Percentiles rank a stretch among this genome's conserved stretches.
These are phyloP conservation scores for Xanthoconium separans DNA, from an alignment of 1,284 basidiomycete genomes.

Conservation along the genomic window DNA sequence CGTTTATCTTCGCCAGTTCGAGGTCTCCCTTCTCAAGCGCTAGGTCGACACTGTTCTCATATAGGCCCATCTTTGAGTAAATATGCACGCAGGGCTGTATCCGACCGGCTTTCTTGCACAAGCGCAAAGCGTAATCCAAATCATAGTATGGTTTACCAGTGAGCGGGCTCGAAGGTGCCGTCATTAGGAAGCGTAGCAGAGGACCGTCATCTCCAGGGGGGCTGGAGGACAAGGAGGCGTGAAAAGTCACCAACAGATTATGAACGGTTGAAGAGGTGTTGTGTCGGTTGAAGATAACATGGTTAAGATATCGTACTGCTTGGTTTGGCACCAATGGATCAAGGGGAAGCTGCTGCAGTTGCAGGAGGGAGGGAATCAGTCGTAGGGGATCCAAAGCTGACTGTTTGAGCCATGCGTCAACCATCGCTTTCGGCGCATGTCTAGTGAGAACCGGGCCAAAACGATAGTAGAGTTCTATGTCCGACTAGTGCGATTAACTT, in stretches of 20 bases:
- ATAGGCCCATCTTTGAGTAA: conserved; percentile 97
- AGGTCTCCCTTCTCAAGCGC: conserved; percentile 92
- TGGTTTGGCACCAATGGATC: conserved; percentile 78
- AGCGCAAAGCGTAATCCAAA: conserved; percentile 91
- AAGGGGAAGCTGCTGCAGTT: conserved; percentile 68
- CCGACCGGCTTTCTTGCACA: conserved; percentile 82
- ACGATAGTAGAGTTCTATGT: conserved; percentile 90
- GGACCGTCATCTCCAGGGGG: conserved; percentile 68
- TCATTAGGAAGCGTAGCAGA: conserved; percentile 84
- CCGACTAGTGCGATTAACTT: conserved; percentile 45
- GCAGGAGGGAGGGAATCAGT: conserved; percentile 88
- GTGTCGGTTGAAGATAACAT: conserved; percentile 78
- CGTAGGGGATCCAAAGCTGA: conserved; percentile 77
- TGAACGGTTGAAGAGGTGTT: conserved; percentile 88
- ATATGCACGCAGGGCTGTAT: conserved; percentile 95
- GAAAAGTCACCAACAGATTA: conserved; percentile 91
- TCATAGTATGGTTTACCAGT: conserved; percentile 93
- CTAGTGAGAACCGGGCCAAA: conserved; percentile 89
- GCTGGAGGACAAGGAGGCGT: conserved; percentile 52
- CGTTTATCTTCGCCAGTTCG: conserved; percentile 90
- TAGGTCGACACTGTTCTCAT: conserved; percentile 94
- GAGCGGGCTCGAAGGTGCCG: conserved; percentile 78
- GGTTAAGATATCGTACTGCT: conserved; percentile 84
- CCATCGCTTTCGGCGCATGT: conserved; percentile 83
- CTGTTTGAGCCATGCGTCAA: conserved; percentile 91